phyloP scores from a whole-genome alignment of 106 monocot species.

The Vanilla planifolia region DNA sequence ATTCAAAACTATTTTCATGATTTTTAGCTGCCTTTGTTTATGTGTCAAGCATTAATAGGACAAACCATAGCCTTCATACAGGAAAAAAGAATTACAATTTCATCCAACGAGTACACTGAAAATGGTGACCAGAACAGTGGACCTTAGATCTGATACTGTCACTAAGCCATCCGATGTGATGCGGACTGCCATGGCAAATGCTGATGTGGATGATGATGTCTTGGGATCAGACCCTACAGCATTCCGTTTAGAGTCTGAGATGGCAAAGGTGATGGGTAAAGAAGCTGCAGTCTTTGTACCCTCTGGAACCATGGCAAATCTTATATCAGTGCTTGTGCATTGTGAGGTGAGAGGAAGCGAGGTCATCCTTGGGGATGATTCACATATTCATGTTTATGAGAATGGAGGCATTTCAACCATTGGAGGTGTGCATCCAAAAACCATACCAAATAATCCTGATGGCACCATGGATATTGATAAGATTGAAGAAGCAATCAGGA shows the following conservation, averaged over 20 bases:
- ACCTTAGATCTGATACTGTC: constrained; percentile 76
- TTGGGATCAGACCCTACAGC: constrained; percentile 61
- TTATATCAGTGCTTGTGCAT: constrained; percentile 87
- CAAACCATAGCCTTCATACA: too few species aligned
- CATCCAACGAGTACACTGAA: not conserved
- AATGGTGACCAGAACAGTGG: constrained; percentile 53
- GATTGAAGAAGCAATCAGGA: constrained; percentile 68
- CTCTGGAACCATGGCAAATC: constrained; percentile 96
- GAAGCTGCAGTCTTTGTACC: constrained; percentile 91
- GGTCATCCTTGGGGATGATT: constrained; percentile 81
- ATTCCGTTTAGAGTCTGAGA: constrained; percentile 32
- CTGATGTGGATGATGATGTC: constrained; percentile 73
- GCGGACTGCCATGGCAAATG: constrained; percentile 59
- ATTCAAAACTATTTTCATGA: too few species aligned
- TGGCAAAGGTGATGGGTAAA: constrained; percentile 57
- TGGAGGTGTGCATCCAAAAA: constrained; percentile 84
- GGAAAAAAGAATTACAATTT: not conserved
- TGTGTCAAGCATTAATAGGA: too few species aligned
- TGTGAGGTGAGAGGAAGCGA: constrained; percentile 95
- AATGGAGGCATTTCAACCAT: constrained; percentile 90
- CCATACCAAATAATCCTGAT: constrained; percentile 70
- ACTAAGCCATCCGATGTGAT: constrained; percentile 66
- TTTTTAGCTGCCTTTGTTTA: too few species aligned
- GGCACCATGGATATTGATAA: constrained; percentile 76
- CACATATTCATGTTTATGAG: constrained; percentile 92